Evolutionary conservation across 2,329 filamentous ascomycete species (phyloP).

Genomic region (Pezicula radicicola): DNA sequence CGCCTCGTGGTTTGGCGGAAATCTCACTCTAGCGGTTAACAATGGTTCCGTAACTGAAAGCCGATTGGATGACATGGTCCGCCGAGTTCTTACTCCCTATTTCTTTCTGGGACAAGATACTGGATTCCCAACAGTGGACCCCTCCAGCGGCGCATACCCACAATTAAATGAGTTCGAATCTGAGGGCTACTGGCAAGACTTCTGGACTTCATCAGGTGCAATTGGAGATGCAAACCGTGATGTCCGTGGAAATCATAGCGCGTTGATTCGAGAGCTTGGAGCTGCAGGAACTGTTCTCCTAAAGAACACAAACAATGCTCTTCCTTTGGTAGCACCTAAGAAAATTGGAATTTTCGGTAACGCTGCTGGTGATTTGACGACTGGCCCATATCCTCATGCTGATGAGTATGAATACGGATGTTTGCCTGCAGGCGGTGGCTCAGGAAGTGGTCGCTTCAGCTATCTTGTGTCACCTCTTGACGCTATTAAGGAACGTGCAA

Average conservation of each 20-base stretch:
- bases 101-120: constrained; percentile 47
- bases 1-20: constrained; percentile 8
- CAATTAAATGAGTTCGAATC: constrained; percentile 45
- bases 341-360: constrained; percentile 59
- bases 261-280: constrained; percentile 38
- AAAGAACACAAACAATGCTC: constrained; percentile 59
- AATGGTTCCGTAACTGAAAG: constrained; percentile 65
- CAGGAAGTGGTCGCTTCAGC: constrained; percentile 49
- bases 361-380: constrained; percentile 46
- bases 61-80: constrained; percentile 64
- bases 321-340: constrained; percentile 44
- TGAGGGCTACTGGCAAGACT: constrained; percentile 28
- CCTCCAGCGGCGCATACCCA: constrained; percentile 38
- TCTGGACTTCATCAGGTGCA: background rate
- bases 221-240: constrained; percentile 28
- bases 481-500: constrained; percentile 48
- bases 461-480: constrained; percentile 54
- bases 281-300: constrained; percentile 62
- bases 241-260: constrained; percentile 41
- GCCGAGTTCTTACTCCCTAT: constrained; percentile 56
- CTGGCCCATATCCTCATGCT: constrained; percentile 64
- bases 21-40: constrained; percentile 46
- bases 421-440: constrained; percentile 58
- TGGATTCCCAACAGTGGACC: constrained; percentile 34
- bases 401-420: constrained; percentile 56